Conservation (phyloP, 192 early-diverging fungal genomes). For the Backusella westeae region DNA sequence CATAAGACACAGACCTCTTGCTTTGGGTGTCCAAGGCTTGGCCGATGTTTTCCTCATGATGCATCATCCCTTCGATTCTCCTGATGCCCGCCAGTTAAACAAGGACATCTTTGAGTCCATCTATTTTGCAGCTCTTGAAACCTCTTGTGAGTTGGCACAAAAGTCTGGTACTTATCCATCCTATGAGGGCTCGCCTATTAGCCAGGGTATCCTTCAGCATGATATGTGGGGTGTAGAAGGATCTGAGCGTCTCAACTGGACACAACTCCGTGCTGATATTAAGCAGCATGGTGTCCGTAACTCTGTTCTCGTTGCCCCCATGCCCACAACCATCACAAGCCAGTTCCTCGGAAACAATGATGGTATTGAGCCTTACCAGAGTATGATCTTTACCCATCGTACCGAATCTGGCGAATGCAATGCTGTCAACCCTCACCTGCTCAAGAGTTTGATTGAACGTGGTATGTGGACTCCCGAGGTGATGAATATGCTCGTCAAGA, state of each 20-base stretch:
- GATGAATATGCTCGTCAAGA: slow-evolving; percentile 92
- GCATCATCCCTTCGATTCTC: slow-evolving; percentile 89
- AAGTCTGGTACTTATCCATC: slow-evolving; percentile 76
- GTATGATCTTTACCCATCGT: slow-evolving; percentile 91
- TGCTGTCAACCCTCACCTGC: slow-evolving; percentile 92
- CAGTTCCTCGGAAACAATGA: slow-evolving; percentile 98
- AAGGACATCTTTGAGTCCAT: slow-evolving; percentile 91
- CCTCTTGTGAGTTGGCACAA: slow-evolving; percentile 86
- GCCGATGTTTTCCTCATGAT: slow-evolving; percentile 95
- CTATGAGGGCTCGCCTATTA: slow-evolving; percentile 82
- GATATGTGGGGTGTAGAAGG: slow-evolving; percentile 86
- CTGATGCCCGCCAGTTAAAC: slow-evolving; percentile 81
- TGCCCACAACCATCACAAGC: slow-evolving; percentile 93
- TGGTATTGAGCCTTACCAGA: slow-evolving; percentile 88
- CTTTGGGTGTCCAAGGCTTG: slow-evolving; percentile 89
- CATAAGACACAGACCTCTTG: slow-evolving; percentile 90
- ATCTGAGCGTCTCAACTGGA: slow-evolving; percentile 88
- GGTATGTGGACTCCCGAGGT: slow-evolving; percentile 89
- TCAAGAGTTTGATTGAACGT: slow-evolving; percentile 89
- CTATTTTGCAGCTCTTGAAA: slow-evolving; percentile 89
- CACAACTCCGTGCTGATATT: slow-evolving; percentile 70
- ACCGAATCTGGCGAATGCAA: slow-evolving; percentile 95
- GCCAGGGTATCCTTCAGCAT: slow-evolving; percentile 83
- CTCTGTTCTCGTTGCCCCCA: slow-evolving; percentile 89
- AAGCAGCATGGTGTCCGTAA: slow-evolving; percentile 84